Percentiles rank a stretch among this genome's conserved stretches.
phyloP scores from a whole-genome alignment of 202 grass and related monocot species.

The Dendrocalamus latiflorus region DNA sequence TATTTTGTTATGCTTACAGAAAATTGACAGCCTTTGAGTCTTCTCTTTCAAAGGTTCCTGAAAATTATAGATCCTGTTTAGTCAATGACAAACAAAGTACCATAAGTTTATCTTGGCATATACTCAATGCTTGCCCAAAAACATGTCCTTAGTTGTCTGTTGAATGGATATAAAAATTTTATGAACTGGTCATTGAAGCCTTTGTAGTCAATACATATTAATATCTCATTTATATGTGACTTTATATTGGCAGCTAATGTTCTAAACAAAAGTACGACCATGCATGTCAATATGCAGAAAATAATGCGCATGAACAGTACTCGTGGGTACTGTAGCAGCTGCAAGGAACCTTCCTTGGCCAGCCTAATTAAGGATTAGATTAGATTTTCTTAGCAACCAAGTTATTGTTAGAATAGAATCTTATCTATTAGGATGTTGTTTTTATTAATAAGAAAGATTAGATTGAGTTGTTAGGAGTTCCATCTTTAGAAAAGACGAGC shows the following conservation, averaged over 20 bases:
- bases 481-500: too few species aligned
- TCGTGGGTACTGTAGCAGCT: too few species aligned
- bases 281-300: background rate
- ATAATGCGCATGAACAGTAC: too few species aligned
- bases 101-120: background rate
- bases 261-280: background rate
- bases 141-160: conserved; percentile 15
- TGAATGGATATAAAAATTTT: background rate
- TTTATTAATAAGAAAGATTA: too few species aligned
- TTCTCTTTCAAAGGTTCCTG: background rate
- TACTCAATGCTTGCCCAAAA: conserved; percentile 17
- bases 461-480: too few species aligned
- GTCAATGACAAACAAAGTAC: background rate
- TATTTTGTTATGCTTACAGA: background rate
- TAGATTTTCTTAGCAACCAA: too few species aligned
- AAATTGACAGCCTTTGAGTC: background rate
- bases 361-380: too few species aligned
- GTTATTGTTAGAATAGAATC: too few species aligned
- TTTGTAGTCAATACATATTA: background rate
- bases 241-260: background rate
- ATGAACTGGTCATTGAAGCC: background rate
- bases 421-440: too few species aligned
- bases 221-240: background rate
- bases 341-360: too few species aligned
- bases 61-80: background rate